Percentiles rank a stretch among this genome's conserved stretches.
Evolutionary conservation across 192 early-diverging fungal species (phyloP).

Genomic region (Backusella australiensis): DNA sequence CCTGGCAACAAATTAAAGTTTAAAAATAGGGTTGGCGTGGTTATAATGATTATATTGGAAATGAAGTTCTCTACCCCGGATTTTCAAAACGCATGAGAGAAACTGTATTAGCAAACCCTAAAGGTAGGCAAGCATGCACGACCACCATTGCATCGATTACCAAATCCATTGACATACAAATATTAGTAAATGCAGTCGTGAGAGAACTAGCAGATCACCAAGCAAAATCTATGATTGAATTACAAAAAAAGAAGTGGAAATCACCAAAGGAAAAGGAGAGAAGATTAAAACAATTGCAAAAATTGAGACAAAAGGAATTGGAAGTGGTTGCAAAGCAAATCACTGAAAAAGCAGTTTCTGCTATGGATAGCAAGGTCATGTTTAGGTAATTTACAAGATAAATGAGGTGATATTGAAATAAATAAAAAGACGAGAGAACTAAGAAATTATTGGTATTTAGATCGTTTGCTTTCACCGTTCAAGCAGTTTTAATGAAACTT

Average conservation of each 20-base stretch:
- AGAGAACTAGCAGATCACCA: constrained; percentile 30
- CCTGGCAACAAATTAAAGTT: neutral
- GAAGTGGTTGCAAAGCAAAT: constrained; percentile 53
- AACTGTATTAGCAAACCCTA: constrained; percentile 49
- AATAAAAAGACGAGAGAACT: neutral
- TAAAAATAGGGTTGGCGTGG: constrained; percentile 72
- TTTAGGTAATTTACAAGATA: constrained; percentile 47
- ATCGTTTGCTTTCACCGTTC: constrained; percentile 67
- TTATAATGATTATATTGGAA: constrained; percentile 74
- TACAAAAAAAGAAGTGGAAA: constrained; percentile 22
- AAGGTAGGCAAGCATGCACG: constrained; percentile 40
- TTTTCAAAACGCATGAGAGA: constrained; percentile 65
- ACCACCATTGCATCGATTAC: neutral
- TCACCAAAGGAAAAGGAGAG: neutral
- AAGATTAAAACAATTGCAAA: constrained; percentile 10
- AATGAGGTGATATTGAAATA: neutral
- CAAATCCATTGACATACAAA: neutral
- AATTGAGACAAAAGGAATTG: constrained; percentile 42
- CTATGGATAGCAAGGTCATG: constrained; percentile 61
- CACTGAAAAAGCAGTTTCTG: constrained; percentile 56
- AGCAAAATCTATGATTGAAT: constrained; percentile 28
- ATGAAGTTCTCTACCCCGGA: constrained; percentile 64
- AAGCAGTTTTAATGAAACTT: constrained; percentile 73
- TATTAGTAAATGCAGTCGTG: constrained; percentile 33
- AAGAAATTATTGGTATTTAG: constrained; percentile 28